Evolutionary conservation across 2,329 filamentous ascomycete species (phyloP), one percentile per base, ranked within the genome.

Genomic region (Gaeumannomyces tritici): DNA sequence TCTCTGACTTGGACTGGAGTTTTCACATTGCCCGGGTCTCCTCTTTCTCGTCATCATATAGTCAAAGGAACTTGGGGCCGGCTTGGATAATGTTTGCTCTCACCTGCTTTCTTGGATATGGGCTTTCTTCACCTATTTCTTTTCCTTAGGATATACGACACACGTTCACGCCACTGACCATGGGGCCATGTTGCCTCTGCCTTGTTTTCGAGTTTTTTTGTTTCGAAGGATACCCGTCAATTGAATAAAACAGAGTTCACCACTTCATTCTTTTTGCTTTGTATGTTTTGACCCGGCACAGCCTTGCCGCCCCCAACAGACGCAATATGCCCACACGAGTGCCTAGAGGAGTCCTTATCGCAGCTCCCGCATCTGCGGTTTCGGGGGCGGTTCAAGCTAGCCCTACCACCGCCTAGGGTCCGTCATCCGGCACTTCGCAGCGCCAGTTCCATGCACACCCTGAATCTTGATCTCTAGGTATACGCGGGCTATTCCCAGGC

Each of bases 201-300:
- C 21, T 58, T 33, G 8, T 12, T n/a, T 29, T 33, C 21, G 33
- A 28, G 7, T 4, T 57, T 33, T n/a, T 33, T 58, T 58, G 15
- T 58, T 24, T 58, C 27, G 29, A 29, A 58, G 56, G 56, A 58
- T 58, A 58, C 56, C 56, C 56, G 55, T 58, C 56, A 29, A 57
- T 58, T 15, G 21, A 33, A 58, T 58, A 21, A 35, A 58, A 58
- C 28, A 58, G 31, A 35, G 42, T 51, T 51, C n/a, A n/a, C n/a
- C n/a, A n/a, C n/a, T n/a, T n/a, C n/a, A n/a, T n/a, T n/a, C n/a
- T n/a, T n/a, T n/a, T n/a, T n/a, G n/a, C n/a, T n/a, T n/a, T n/a
- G n/a, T n/a, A n/a, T n/a, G n/a, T n/a, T n/a, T n/a, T n/a, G n/a
- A n/a, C n/a, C n/a, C n/a, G n/a, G n/a, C n/a, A n/a, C n/a, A n/a